Evolutionary conservation across 164 flowering plant genomes (phyloP).

Genomic region (Piper longum): DNA sequence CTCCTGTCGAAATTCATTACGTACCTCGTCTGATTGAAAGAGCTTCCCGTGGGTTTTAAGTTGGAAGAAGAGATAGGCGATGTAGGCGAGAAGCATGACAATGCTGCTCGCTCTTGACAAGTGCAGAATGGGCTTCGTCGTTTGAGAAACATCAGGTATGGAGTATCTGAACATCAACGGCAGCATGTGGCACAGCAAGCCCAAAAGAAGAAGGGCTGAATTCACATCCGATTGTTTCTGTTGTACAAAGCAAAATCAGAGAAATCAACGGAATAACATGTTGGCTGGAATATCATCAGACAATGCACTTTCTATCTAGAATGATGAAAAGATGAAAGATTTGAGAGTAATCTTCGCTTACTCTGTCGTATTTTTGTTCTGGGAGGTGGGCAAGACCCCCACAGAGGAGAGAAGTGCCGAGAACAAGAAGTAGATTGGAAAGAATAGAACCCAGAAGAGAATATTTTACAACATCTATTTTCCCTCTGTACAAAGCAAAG

Average conservation of each 20-base stretch:
- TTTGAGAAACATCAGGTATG: conserved; percentile 2
- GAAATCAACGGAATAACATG: neutral
- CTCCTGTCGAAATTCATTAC: neutral
- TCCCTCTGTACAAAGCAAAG: conserved; percentile 39
- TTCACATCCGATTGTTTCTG: conserved; percentile 92
- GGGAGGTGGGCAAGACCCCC: conserved; percentile 61
- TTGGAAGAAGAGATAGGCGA: conserved; percentile 64
- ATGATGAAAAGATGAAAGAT: neutral
- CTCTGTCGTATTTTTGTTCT: conserved; percentile 71
- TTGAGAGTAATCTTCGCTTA: conserved; percentile 12
- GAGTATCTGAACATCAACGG: conserved; percentile 52
- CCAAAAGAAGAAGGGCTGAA: conserved; percentile 51
- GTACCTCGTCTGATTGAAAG: conserved; percentile 56
- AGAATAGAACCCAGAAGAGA: conserved; percentile 84
- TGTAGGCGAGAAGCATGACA: conserved; percentile 66
- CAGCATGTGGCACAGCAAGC: conserved; percentile 51
- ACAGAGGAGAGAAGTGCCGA: conserved; percentile 76
- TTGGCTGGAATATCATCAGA: neutral
- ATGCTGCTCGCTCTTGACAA: conserved; percentile 72
- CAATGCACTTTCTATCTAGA: neutral
- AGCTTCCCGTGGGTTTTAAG: conserved; percentile 62
- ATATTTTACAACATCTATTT: conserved; percentile 65
- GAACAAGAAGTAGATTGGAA: conserved; percentile 87
- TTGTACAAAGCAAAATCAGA: neutral
- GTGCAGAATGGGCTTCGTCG: conserved; percentile 22